phyloP scores from a whole-genome alignment of 345 rosid species.

The Nasturtium officinale region DNA sequence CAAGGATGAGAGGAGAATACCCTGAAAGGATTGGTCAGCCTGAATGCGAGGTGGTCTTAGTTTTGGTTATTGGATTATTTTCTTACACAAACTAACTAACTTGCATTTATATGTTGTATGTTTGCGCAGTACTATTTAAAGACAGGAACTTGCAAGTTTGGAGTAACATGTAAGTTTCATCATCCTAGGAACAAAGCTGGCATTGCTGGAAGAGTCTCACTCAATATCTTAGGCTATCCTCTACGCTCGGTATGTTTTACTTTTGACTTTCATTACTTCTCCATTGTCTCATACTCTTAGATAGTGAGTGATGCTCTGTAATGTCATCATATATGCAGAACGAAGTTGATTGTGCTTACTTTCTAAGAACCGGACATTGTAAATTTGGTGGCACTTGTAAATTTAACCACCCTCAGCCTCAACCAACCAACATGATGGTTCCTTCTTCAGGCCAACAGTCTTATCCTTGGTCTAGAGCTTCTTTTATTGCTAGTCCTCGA shows the following conservation, averaged over 20 bases:
- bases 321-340: conserved; percentile 50
- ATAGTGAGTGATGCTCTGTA: conserved; percentile 15
- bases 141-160: conserved; percentile 99
- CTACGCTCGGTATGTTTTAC: conserved; percentile 69
- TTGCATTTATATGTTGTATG: conserved; percentile 37
- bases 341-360: conserved; percentile 89
- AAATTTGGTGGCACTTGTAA: conserved; percentile 94
- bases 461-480: conserved; percentile 90
- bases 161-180: conserved; percentile 99
- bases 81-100: conserved; percentile 10
- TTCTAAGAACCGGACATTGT: conserved; percentile 96
- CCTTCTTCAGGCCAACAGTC: conserved; percentile 79
- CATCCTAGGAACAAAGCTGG: conserved; percentile 99
- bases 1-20: conserved; percentile 91
- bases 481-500: conserved; percentile 87
- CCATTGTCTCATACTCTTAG: background rate
- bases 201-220: conserved; percentile 82
- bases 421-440: conserved; percentile 83
- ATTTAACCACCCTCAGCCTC: conserved; percentile 97
- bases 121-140: conserved; percentile 77
- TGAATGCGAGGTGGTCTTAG: conserved; percentile 79
- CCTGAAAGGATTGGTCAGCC: conserved; percentile 97
- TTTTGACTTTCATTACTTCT: background rate
- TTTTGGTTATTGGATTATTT: conserved; percentile 4
- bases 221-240: conserved; percentile 92